A percentile compares a stretch with the other conserved stretches of the same genome.
These are phyloP conservation scores for Russula olivacea DNA, from an alignment of 768 basidiomycete species.

Conservation along the genomic window DNA sequence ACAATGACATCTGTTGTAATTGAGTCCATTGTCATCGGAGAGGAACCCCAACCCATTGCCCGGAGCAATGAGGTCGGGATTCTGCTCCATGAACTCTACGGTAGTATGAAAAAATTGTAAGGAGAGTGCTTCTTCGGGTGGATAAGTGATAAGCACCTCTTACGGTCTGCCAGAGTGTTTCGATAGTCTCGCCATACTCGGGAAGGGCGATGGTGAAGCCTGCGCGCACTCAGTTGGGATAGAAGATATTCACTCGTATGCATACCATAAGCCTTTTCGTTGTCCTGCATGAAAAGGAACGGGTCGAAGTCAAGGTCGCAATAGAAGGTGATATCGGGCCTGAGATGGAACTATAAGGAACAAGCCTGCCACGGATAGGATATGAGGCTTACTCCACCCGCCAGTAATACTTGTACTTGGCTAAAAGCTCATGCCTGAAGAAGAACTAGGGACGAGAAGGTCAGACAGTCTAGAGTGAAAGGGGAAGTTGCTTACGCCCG, in stretches of 20 bases:
- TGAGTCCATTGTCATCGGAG: slow-evolving; percentile 48
- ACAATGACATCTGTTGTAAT: slow-evolving; percentile 57
- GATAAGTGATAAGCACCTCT: slow-evolving; percentile 41
- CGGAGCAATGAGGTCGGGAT: slow-evolving; percentile 43
- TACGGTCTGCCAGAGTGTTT: slow-evolving; percentile 65
- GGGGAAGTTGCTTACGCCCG: slow-evolving; percentile 53
- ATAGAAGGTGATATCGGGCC: slow-evolving; percentile 52
- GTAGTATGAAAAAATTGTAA: background rate
- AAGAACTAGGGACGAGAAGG: slow-evolving; percentile 39
- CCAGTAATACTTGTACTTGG: slow-evolving; percentile 43
- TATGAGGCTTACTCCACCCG: slow-evolving; percentile 42
- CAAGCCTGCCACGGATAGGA: background rate
- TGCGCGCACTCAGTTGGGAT: slow-evolving; percentile 24
- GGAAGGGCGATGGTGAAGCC: slow-evolving; percentile 71
- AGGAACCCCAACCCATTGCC: slow-evolving; percentile 54
- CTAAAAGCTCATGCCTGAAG: slow-evolving; percentile 43
- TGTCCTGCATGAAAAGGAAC: slow-evolving; percentile 52
- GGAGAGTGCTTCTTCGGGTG: background rate
- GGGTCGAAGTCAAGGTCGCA: slow-evolving; percentile 55
- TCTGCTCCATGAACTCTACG: slow-evolving; percentile 45
- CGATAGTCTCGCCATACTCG: slow-evolving; percentile 70
- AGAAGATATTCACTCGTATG: background rate
- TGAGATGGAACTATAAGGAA: slow-evolving; percentile 23
- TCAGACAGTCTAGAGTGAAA: background rate
- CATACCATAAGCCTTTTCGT: slow-evolving; percentile 50